phyloP scores from a whole-genome alignment of 1,284 basidiomycete species.

The Sporisorium graminicola region DNA sequence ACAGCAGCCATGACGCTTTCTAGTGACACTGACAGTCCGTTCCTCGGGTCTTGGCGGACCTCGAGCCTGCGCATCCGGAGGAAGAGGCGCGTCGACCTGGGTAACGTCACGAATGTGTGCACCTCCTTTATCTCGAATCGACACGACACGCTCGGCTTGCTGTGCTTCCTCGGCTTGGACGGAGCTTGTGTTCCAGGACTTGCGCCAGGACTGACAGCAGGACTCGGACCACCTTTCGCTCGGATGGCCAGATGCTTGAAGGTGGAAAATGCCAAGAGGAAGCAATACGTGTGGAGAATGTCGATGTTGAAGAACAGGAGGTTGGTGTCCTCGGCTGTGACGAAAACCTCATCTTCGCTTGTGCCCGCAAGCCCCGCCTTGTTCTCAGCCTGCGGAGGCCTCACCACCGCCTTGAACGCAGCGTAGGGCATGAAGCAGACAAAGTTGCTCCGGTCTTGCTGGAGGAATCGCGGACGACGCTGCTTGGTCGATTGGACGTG shows the following conservation, averaged over 20 bases:
- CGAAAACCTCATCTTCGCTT: conserved; percentile 71
- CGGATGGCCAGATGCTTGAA: conserved; percentile 72
- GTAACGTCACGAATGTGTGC: conserved; percentile 66
- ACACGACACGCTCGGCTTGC: conserved; percentile 24
- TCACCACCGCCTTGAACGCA: conserved; percentile 54
- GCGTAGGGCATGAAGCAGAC: conserved; percentile 68
- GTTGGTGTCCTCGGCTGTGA: conserved; percentile 71
- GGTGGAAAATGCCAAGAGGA: conserved; percentile 77
- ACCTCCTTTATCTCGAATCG: conserved; percentile 56
- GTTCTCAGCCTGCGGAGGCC: conserved; percentile 44
- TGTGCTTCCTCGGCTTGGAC: background rate
- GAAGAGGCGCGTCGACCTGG: conserved; percentile 63
- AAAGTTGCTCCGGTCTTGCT: conserved; percentile 67
- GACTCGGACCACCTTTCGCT: background rate
- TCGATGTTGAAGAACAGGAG: conserved; percentile 74
- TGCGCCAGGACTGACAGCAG: background rate
- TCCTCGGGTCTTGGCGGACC: conserved; percentile 52
- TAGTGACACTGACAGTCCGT: conserved; percentile 59
- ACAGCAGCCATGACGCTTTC: conserved; percentile 72
- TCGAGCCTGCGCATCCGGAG: conserved; percentile 59
- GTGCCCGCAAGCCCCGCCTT: conserved; percentile 45
- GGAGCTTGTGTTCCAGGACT: background rate
- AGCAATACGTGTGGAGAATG: conserved; percentile 81
- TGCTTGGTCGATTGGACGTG: conserved; percentile 16
- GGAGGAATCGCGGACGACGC: conserved; percentile 36